Evolutionary conservation across 768 basidiomycete genomes (phyloP).

Genomic region (Heimioporus sp.): DNA sequence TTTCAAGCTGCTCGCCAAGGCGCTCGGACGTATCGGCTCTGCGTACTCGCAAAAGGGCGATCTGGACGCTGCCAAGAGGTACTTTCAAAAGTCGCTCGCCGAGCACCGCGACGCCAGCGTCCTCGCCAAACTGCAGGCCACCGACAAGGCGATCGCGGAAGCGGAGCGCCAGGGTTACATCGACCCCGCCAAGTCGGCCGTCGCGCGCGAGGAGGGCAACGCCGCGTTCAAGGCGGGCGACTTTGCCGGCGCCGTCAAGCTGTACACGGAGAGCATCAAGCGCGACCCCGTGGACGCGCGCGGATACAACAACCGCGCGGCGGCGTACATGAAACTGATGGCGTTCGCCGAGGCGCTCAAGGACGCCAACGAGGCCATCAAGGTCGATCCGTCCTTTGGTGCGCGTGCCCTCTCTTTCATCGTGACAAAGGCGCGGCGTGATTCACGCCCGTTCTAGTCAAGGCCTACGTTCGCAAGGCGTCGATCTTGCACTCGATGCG

Average conservation of each 20-base stretch:
- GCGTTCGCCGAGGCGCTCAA: conserved; percentile 96
- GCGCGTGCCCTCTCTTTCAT: conserved; percentile 24
- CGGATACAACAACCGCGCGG: conserved; percentile 98
- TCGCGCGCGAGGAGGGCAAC: conserved; percentile 92
- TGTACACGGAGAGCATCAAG: conserved; percentile 96
- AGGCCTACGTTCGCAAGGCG: conserved; percentile 93
- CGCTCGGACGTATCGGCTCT: conserved; percentile 84
- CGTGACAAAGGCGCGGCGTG: neutral
- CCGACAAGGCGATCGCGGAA: conserved; percentile 78
- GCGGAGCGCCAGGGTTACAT: conserved; percentile 81
- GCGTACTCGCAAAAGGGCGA: conserved; percentile 84
- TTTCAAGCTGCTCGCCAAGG: conserved; percentile 94
- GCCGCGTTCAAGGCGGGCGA: conserved; percentile 87
- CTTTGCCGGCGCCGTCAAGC: conserved; percentile 88
- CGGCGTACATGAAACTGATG: conserved; percentile 92
- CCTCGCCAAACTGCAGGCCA: conserved; percentile 83
- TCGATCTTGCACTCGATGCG: conserved; percentile 87
- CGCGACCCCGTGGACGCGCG: conserved; percentile 86
- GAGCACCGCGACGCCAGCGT: conserved; percentile 96
- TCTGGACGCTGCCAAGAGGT: conserved; percentile 76
- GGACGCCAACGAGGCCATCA: conserved; percentile 92
- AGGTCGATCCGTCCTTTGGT: conserved; percentile 85
- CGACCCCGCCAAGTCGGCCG: conserved; percentile 77
- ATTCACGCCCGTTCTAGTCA: conserved; percentile 46
- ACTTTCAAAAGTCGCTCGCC: conserved; percentile 88